These are phyloP conservation scores for Neofusicoccum umdonicola DNA, from an alignment of 2,329 filamentous ascomycete genomes.

Conservation along the genomic window DNA sequence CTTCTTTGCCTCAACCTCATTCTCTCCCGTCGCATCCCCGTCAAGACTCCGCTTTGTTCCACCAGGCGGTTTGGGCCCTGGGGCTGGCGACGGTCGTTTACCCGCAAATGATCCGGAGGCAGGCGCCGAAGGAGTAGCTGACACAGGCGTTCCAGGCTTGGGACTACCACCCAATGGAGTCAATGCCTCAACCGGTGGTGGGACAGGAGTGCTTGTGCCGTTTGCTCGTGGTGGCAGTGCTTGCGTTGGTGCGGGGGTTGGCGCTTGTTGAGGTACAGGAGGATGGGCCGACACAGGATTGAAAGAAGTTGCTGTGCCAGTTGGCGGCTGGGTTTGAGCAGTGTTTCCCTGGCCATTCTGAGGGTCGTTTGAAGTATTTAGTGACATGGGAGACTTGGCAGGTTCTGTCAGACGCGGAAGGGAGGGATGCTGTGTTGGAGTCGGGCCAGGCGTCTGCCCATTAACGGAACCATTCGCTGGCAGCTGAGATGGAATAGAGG, in stretches of 20 bases:
- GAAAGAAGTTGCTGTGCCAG: not conserved
- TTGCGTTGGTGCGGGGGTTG: not conserved
- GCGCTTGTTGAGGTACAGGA: not conserved
- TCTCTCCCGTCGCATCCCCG: not conserved
- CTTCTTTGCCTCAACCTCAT: slow-evolving; percentile 7
- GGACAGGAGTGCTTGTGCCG: slow-evolving; percentile 10
- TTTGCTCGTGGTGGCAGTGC: not conserved
- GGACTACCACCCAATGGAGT: slow-evolving; percentile 12
- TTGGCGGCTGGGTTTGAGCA: not conserved
- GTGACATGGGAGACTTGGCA: not conserved
- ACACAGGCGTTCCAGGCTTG: not conserved
- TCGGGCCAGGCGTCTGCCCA: not conserved
- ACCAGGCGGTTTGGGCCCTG: not conserved
- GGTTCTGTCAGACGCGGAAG: not conserved
- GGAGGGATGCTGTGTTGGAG: not conserved
- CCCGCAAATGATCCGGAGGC: not conserved
- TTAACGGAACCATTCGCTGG: not conserved
- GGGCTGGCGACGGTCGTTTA: slow-evolving; percentile 1
- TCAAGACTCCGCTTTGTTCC: slow-evolving; percentile 6
- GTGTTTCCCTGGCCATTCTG: not conserved
- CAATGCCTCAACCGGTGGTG: slow-evolving; percentile 16
- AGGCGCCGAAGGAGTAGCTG: not conserved
- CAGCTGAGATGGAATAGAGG: not conserved
- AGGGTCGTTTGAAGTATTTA: not conserved
- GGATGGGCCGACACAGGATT: not conserved